phyloP scores from a whole-genome alignment of 2,329 filamentous ascomycete species.

The Paecilomyces sp. region DNA sequence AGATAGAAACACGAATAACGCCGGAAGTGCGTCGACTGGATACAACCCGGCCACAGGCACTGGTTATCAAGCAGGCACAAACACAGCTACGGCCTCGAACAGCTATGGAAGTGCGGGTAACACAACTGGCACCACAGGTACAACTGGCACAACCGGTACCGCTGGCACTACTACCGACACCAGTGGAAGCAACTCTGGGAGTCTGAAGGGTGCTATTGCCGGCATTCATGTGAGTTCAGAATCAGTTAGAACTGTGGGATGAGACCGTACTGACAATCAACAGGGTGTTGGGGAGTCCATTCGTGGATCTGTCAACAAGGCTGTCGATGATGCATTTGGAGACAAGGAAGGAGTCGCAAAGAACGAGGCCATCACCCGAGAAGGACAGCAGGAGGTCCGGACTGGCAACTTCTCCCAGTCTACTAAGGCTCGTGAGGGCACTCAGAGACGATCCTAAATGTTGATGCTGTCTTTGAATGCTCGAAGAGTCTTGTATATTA shows the following conservation, averaged over 20 bases:
- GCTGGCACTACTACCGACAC: constrained; percentile 6
- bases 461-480: background rate
- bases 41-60: constrained; percentile 21
- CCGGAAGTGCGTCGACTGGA: constrained; percentile 10
- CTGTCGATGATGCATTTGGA: constrained; percentile 32
- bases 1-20: constrained; percentile 2
- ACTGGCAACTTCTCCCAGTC: constrained; percentile 19
- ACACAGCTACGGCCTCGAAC: background rate
- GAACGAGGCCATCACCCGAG: constrained; percentile 28
- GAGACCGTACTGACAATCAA: background rate
- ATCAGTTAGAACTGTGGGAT: background rate
- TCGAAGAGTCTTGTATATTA: background rate
- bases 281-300: constrained; percentile 36
- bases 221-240: constrained; percentile 27
- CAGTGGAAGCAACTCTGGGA: constrained; percentile 1
- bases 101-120: background rate
- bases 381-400: constrained; percentile 27
- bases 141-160: background rate
- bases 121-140: background rate
- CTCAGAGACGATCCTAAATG: background rate
- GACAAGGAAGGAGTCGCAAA: constrained; percentile 25
- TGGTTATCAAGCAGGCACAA: constrained; percentile 7
- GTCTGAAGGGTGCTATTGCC: constrained; percentile 20
- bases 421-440: constrained; percentile 9
- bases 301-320: constrained; percentile 29